Base-by-base conservation (phyloP, 106 monocot species). In the Phalaenopsis aphrodite region DNA sequence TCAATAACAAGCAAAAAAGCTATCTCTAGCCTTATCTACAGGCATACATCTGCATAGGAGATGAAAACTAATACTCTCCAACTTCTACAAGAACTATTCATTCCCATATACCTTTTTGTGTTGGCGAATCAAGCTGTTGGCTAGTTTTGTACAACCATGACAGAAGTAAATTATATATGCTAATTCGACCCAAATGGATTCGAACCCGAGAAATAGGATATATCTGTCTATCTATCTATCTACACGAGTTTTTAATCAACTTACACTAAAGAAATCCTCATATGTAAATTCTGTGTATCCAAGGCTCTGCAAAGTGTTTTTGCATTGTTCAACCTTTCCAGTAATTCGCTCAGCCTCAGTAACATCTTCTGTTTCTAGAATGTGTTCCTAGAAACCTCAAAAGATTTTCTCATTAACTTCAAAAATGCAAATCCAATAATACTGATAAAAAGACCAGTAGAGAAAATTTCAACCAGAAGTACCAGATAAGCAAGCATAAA, bases 401-500 rank as follows among this genome's bases (percentile, higher is more conserved):
- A 43, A 74, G 17, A 42, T 16, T 23, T 41, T 71, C 74, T 73
- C 76, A 80, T 68, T 69, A 69, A 42, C 14, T 66, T 61, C 73
- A 73, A 36, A 82, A 77, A 76, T 55, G 8, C 61, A 56, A 72
- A 41, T 68, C 79, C 66, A 14, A 69, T 74, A 15, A 5, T 42
- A 42, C 37, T 15, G 58, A 81, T 41, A 72, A 48, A 21, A 45
- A 43, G n/a, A 77, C 42, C 21, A 56, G 47, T 79, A 23, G 21
- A 73, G 19, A 69, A 46, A n/a, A 75, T 21, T 48, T 2, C 36
- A 67, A 72, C 72, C 11, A 16, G 47, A 39, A 46, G 36, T 98
- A 98, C 98, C 87, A 99, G 82, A 81, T 99, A 99, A 73, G 99
- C 95, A 81, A 95, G 95, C 99, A 99, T 99, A 85, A 99, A 99